Base-by-base conservation (phyloP, 2,329 filamentous ascomycete species). In the Exophiala viscosa region DNA sequence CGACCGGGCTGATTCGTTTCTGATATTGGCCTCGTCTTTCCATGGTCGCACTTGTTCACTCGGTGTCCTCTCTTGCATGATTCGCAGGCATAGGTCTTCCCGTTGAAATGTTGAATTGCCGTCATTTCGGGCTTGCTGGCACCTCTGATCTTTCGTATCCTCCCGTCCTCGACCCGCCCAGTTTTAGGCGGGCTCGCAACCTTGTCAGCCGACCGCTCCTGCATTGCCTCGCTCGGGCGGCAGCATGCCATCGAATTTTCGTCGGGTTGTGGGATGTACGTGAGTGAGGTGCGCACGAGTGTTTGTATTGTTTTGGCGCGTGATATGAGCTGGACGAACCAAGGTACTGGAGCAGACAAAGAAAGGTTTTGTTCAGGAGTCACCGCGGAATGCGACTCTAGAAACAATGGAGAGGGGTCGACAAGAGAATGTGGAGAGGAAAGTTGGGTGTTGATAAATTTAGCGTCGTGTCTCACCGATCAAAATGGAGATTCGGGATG, bases 41-140 rank as follows among this genome's bases (percentile, higher is more conserved):
- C 59, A 58, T 64, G 60, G 43, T 62, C 56, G 44, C 61, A 64
- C 32, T 55, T 57, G 20, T 59, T 48, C 10, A 62, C 60, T 48
- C 61, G 56, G 48, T 64, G 61, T 33, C 61, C 61, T 38, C 50
- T 55, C 36, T 59, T 60, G 42, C 61, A 64, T 4, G 60, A 57
- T 20, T 60, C 56, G 43, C 61, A 64, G 17, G 61, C 52, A 40
- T 61, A 62, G 5, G 55, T 60, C 41, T 62, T 61, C 17, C 59
- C 60, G 40, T 61, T 57, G 46, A 62, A 52, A 40, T 62, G 54
- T 41, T 60, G 58, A 28, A 55, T 54, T n/a, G 55, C 50, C 1
- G 54, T 48, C 34, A 45, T 49, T 18, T 57, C 54, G 34, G 41
- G 45, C 32, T 55, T 57, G 45, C 28, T 42, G 3, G 47, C 17